Evolutionary conservation across 257 asterid genomes (phyloP).

Genomic region (Fraxinus cuspidata): DNA sequence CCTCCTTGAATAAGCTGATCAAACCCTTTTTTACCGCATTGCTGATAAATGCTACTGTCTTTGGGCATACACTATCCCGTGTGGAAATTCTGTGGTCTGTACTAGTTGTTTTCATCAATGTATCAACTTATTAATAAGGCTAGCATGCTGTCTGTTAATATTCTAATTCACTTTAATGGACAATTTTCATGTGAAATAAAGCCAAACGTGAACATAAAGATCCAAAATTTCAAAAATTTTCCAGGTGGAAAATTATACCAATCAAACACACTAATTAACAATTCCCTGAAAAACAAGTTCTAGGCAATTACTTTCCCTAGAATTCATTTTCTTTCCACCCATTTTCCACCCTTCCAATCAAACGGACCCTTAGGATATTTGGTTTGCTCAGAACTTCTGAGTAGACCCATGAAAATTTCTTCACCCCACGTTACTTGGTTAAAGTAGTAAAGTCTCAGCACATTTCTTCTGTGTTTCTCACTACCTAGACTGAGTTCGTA

Average conservation of each 20-base stretch:
- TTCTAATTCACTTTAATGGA: too few relatives aligned
- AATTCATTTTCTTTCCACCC: too few relatives aligned
- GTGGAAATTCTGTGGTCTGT: background rate
- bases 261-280: too few relatives aligned
- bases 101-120: background rate
- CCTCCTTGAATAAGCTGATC: too few relatives aligned
- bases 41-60: background rate
- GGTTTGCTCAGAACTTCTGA: background rate
- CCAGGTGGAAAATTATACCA: too few relatives aligned
- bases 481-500: too few relatives aligned
- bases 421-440: background rate
- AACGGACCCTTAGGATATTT: background rate
- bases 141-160: slow-evolving; percentile 7
- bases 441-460: slow-evolving; percentile 7
- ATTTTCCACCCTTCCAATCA: too few relatives aligned
- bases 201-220: too few relatives aligned
- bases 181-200: too few relatives aligned
- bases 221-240: too few relatives aligned
- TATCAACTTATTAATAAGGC: slow-evolving; percentile 4
- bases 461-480: background rate
- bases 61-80: background rate
- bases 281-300: too few relatives aligned
- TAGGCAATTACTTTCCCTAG: too few relatives aligned
- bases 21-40: background rate
- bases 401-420: background rate